Base-by-base conservation (phyloP, 2,329 filamentous ascomycete genomes). In the Trichoderma pleuroti region DNA sequence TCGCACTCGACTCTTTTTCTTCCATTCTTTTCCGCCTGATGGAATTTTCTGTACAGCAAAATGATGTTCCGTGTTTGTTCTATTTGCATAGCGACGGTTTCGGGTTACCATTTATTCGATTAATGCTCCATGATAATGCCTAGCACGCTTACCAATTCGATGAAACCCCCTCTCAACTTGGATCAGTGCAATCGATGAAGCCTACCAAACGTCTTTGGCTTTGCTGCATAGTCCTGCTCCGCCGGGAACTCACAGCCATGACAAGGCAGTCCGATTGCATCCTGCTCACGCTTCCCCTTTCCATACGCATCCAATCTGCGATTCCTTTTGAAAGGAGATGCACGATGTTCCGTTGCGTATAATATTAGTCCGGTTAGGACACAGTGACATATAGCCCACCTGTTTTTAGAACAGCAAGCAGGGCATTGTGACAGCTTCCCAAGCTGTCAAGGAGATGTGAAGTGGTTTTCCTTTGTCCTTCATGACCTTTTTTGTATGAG, bases 51-150 rank as follows among this genome's bases (percentile, higher is more conserved):
- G 78, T 79, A 80, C 70, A 76, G 77, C 32, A 75, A 70, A 64
- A 72, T 52, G 66, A 68, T 61, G 30, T 49, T 68, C 28, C 32
- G 74, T 73, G 73, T 75, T 74, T 77, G 32, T 75, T 77, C 75
- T 76, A 73, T 76, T 80, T 81, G 80, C 79, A 81, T 81, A 81
- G 79, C 78, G 78, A 79, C 75, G 77, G 78, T 77, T 74, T 72
- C 73, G 65, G 73, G 72, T 74, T 74, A 69, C 68, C 70, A 70
- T 73, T 75, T 76, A 74, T 54, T 70, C 71, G 69, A 71, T 71
- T 71, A 72, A 68, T 70, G 36, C 62, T 70, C 60, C 68, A 46
- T 59, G 60, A 66, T 59, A 34, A 65, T 68, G 66, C 65, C 36
- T 46, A 14, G 39, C 66, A 68, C 56, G 21, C 42, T 42, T 10